These are phyloP conservation scores for Mucor ambiguus DNA, from an alignment of 371 early-diverging fungal genomes.

Conservation along the genomic window DNA sequence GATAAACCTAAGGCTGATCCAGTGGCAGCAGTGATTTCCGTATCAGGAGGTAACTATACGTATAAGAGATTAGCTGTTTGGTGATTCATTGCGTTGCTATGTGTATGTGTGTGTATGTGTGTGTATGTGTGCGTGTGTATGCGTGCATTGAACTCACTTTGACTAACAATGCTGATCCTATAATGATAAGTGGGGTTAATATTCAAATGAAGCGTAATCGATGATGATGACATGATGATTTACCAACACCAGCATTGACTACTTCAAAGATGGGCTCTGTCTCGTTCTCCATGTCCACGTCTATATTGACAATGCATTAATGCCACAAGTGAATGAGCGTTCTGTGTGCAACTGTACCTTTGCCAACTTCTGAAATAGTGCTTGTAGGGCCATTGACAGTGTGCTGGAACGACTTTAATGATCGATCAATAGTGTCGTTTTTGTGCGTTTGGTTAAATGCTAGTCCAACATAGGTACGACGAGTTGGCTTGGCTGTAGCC, in stretches of 20 bases:
- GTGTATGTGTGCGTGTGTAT: too few species aligned
- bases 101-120: too few species aligned
- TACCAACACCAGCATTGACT: conserved; percentile 61
- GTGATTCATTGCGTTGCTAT: not conserved
- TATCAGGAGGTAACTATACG: conserved; percentile 56
- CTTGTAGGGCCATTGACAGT: conserved; percentile 17
- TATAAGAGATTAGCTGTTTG: not conserved
- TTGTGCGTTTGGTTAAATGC: conserved; percentile 27
- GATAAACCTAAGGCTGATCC: conserved; percentile 68
- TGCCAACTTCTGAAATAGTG: conserved; percentile 29
- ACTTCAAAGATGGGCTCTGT: conserved; percentile 65
- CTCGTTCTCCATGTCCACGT: conserved; percentile 45
- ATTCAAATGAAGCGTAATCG: not conserved
- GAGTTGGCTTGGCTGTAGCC: conserved; percentile 1
- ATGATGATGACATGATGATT: not conserved
- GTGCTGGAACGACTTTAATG: conserved; percentile 28
- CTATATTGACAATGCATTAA: conserved; percentile 23
- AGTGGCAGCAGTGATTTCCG: conserved; percentile 63
- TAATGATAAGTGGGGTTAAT: not conserved
- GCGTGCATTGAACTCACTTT: conserved; percentile 37
- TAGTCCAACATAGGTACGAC: conserved; percentile 31
- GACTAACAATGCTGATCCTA: conserved; percentile 49
- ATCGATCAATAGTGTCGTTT: conserved; percentile 26
- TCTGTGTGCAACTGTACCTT: conserved; percentile 11
- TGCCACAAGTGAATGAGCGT: too few species aligned